Evolutionary conservation across 306 rosid species (phyloP).

Genomic region (Canavalia ensiformis): DNA sequence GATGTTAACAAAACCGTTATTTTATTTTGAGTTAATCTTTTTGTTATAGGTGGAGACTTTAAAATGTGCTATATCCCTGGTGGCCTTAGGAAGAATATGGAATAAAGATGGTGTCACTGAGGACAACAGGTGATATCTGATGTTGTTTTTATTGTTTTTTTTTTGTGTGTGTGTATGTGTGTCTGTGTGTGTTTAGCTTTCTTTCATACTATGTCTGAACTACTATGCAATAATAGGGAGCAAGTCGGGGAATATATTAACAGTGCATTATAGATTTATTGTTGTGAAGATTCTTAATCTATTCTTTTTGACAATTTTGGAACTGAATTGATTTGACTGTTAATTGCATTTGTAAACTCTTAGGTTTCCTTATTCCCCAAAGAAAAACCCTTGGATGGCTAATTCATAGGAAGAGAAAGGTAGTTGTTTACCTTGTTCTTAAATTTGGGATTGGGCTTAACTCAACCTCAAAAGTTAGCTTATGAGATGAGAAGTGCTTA

Average conservation of each 20-base stretch:
- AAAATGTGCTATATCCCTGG: constrained; percentile 89
- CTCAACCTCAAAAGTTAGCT: no score
- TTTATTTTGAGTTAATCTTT: constrained; percentile 41
- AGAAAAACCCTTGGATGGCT: constrained; percentile 1
- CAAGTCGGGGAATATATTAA: constrained; percentile 26
- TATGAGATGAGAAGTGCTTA: no score
- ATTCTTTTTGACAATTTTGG: constrained; percentile 26
- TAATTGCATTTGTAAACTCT: constrained; percentile 20
- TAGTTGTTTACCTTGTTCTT: constrained; percentile 3
- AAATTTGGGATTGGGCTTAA: no score
- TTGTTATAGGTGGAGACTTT: constrained; percentile 80
- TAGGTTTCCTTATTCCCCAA: constrained; percentile 23
- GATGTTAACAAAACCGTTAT: neutral
- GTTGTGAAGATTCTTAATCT: constrained; percentile 16
- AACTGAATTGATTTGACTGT: constrained; percentile 22
- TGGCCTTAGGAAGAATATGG: constrained; percentile 77
- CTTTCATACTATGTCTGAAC: neutral
- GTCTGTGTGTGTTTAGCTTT: neutral
- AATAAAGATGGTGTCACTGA: constrained; percentile 83
- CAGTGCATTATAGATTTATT: constrained; percentile 10
- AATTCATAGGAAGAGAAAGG: constrained; percentile 24
- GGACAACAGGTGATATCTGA: constrained; percentile 71
- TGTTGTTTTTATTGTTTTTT: neutral
- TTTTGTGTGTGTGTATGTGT: neutral
- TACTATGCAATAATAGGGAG: constrained; percentile 21